Evolutionary conservation across 2,329 filamentous ascomycete genomes (phyloP), one percentile per base, ranked within the genome.

Genomic region (Trichoderma breve): DNA sequence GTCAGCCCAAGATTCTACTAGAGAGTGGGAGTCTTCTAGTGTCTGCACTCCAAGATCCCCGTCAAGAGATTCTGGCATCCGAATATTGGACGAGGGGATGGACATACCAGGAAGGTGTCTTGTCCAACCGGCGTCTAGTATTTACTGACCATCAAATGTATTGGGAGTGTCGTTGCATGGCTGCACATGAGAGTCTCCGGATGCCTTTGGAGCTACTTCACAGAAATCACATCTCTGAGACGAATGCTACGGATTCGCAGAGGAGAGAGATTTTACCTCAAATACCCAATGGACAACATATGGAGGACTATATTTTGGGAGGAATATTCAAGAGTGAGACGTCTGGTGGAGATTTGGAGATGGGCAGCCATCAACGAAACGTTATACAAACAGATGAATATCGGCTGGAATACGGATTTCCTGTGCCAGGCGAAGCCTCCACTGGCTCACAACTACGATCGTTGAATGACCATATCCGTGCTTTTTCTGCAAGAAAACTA

Each of bases 61-160:
- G 71, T 11, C 58, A 62, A n/a, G 71, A 66, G n/a, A 60, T 73
- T 30, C 28, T 57, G 1, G 36, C 26, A 18, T 74, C 73, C n/a
- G 65, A 71, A 12, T 74, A 72, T 53, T 70, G 47, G 64, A 72
- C 60, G 6, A 72, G 74, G 3, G 74, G 71, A 7, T 75, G 74
- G 73, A 75, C 74, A 1, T 75, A 72, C 62, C 74, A 75, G 36
- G 74, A 75, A 66, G 69, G 69, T 15, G 53, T 70, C 28, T 63
- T 75, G 18, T 74, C 73, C 9, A 62, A 62, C 18, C 69, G 74
- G n/a, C 72, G 71, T 9, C 70, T 75, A 6, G 71, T 74, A 11
- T 78, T 78, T 64, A 76, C 77, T 1, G 65, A 77, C 2, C 66
- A 69, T 9, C 74, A 78, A 21, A 64, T 73, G n/a, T 77, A 75